phyloP scores from a whole-genome alignment of 257 asterid species.

The Solanum chilense region DNA sequence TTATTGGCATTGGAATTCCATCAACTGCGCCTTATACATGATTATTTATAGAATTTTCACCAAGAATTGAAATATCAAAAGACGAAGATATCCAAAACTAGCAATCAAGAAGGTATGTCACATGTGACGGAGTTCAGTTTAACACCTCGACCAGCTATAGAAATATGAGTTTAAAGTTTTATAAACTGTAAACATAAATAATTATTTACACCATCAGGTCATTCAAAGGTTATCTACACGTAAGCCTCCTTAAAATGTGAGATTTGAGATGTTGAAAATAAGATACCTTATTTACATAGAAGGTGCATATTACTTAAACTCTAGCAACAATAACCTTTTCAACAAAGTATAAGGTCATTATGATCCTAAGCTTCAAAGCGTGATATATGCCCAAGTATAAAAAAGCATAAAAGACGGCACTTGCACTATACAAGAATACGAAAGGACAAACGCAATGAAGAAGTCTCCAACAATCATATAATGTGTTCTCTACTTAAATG shows the following conservation, averaged over 20 bases:
- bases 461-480: neutral
- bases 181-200: neutral
- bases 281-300: neutral
- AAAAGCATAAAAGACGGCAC: neutral
- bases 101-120: neutral
- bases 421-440: neutral
- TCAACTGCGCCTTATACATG: neutral
- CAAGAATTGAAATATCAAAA: neutral
- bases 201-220: neutral
- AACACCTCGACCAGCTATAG: neutral
- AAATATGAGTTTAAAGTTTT: neutral
- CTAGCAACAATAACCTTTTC: neutral
- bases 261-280: neutral
- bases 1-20: neutral
- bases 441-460: neutral
- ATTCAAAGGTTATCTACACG: neutral
- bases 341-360: neutral
- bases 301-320: neutral
- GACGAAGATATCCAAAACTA: neutral
- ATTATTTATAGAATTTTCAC: neutral
- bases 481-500: neutral
- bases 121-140: neutral
- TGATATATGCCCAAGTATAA: neutral
- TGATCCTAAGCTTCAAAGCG: neutral
- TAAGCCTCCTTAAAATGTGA: neutral